These are phyloP conservation scores for Reutealis trisperma DNA, from an alignment of 345 rosid genomes.

Conservation along the genomic window DNA sequence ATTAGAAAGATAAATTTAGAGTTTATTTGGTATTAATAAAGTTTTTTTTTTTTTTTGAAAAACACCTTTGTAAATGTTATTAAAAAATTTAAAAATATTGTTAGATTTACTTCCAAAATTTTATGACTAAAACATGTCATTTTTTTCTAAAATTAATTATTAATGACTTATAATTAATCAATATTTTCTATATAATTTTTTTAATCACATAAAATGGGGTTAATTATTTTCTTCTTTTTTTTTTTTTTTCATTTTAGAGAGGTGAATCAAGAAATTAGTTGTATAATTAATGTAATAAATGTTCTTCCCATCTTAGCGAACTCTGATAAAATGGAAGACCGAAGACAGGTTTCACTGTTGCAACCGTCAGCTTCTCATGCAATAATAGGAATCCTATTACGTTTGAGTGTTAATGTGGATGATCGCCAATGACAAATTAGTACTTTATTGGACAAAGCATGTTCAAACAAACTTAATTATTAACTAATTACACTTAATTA, in stretches of 20 bases:
- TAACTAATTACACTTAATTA: background rate
- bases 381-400: background rate
- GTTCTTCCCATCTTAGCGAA: background rate
- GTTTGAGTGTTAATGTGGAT: background rate
- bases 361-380: conserved; percentile 15
- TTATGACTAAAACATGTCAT: too few relatives aligned
- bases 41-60: too few relatives aligned
- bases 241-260: conserved; percentile 5
- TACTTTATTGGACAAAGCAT: background rate
- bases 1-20: too few relatives aligned
- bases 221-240: too few relatives aligned
- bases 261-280: background rate
- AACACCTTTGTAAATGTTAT: too few relatives aligned
- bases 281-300: background rate
- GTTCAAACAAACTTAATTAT: background rate
- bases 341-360: conserved; percentile 5
- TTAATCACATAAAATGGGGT: too few relatives aligned
- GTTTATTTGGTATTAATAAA: too few relatives aligned
- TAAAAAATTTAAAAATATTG: too few relatives aligned
- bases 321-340: background rate
- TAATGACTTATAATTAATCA: too few relatives aligned
- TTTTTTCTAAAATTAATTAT: too few relatives aligned
- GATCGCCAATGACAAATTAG: conserved; percentile 1
- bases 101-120: too few relatives aligned
- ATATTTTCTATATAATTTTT: too few relatives aligned